Conservation (phyloP, 257 asterid genomes). For the Solanum ahanhuiri region DNA sequence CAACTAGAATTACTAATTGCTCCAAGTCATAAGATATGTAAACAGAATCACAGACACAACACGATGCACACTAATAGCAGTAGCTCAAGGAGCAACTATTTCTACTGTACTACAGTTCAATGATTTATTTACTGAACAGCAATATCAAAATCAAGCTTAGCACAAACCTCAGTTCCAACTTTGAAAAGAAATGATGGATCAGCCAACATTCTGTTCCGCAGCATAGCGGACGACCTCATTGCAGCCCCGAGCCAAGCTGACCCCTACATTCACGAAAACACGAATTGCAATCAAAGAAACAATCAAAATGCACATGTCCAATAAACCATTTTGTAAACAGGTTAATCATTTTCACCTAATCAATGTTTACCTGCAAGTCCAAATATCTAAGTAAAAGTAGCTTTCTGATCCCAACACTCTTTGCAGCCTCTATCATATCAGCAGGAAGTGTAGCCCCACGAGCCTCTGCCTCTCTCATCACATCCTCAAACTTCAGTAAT, state of each 20-base stretch:
- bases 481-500: slow-evolving; percentile 77
- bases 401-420: slow-evolving; percentile 63
- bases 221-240: slow-evolving; percentile 68
- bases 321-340: neutral
- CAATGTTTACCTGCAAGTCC: slow-evolving; percentile 70
- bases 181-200: slow-evolving; percentile 97
- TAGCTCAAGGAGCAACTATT: neutral
- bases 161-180: slow-evolving; percentile 85
- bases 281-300: neutral
- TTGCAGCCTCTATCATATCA: slow-evolving; percentile 95
- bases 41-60: neutral
- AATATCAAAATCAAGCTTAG: slow-evolving; percentile 1
- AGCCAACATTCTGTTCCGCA: slow-evolving; percentile 89
- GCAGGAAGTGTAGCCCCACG: slow-evolving; percentile 79
- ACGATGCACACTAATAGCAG: neutral
- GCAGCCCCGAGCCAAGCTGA: slow-evolving; percentile 73
- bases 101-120: neutral
- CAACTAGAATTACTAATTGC: neutral
- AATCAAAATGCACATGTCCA: neutral
- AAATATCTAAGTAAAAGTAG: slow-evolving; percentile 62
- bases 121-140: neutral
- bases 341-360: neutral
- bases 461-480: slow-evolving; percentile 62
- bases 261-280: slow-evolving; percentile 38
- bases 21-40: neutral